Base-by-base conservation (phyloP, 1,284 basidiomycete species). In the Rhodotorula glutinis region DNA sequence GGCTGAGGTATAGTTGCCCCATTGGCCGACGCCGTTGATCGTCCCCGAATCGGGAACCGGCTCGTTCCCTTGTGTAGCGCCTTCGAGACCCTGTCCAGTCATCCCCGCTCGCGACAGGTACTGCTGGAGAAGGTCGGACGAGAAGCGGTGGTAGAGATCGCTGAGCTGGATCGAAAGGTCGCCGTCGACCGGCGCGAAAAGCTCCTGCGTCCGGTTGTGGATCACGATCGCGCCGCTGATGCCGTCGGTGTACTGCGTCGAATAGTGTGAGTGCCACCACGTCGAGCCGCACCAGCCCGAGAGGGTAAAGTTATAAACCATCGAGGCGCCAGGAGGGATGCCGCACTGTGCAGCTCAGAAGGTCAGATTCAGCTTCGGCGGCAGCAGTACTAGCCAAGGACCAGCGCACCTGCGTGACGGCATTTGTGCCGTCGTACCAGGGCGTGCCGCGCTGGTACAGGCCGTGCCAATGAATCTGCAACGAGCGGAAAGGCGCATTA, bases 141-240 rank as follows among this genome's bases (percentile, higher is more conserved):
- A 78, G 63, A 76, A 75, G 16, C 73, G 73, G 60, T 80, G 79
- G 65, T 82, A 82, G 57, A 79, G 72, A 65, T 82, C 81, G 25
- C 76, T 65, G 59, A 82, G 63, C 61, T 79, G 77, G 2, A 81
- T 62, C 16, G 79, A 76, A 33, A 79, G 70, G 41, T 81, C 81
- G 7, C 75, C 74, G 66, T 82, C 80, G 73, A 78, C 40, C 16
- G 33, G 79, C 21, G 70, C 44, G 2, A 78, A 76, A 33, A 78
- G 75, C 25, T 47, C 44, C 27, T 63, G 55, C 43, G 43, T 57
- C 11, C 30, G 38, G 54, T 47, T 47, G 46, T 63, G 55, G 14
- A 63, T 38, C 38, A 63, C 29, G n/a, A 63, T 40, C 7, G 63
- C 58, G 29, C 63, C 63, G 23, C 38, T 49, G 7, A 65, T 17